Evolutionary conservation across 139 green algal genomes (phyloP).

Genomic region (Volvox africanus): DNA sequence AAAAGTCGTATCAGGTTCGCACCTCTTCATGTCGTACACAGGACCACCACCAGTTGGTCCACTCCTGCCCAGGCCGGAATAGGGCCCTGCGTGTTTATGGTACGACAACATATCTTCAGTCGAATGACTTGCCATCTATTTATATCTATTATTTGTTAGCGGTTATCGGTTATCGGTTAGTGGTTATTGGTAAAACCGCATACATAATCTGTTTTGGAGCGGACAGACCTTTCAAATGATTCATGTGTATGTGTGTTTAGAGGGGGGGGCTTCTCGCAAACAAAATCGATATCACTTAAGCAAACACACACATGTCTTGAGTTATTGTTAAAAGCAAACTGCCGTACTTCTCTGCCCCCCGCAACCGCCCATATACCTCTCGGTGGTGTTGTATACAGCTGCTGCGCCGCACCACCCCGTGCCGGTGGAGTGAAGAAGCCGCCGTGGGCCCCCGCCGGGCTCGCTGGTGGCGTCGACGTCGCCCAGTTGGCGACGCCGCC

Average conservation of each 20-base stretch:
- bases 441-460: not conserved
- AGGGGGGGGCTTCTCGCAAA: no score
- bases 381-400: slow-evolving; percentile 14
- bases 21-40: slow-evolving; percentile 66
- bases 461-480: slow-evolving; percentile 19
- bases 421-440: slow-evolving; percentile 16
- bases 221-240: no score
- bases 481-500: not conserved
- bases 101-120: not conserved
- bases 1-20: not conserved
- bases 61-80: not conserved
- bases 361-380: not conserved
- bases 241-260: no score
- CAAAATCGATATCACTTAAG: no score
- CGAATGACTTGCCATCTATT: no score
- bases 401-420: not conserved
- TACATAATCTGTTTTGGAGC: no score
- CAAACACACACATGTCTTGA: no score
- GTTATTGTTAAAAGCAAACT: no score
- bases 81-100: not conserved
- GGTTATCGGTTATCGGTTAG: no score
- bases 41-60: not conserved
- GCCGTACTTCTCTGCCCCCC: no score
- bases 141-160: no score
- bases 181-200: no score